phyloP scores from a whole-genome alignment of 352 stramenopile species.

The Saprolegnia parasitica region DNA sequence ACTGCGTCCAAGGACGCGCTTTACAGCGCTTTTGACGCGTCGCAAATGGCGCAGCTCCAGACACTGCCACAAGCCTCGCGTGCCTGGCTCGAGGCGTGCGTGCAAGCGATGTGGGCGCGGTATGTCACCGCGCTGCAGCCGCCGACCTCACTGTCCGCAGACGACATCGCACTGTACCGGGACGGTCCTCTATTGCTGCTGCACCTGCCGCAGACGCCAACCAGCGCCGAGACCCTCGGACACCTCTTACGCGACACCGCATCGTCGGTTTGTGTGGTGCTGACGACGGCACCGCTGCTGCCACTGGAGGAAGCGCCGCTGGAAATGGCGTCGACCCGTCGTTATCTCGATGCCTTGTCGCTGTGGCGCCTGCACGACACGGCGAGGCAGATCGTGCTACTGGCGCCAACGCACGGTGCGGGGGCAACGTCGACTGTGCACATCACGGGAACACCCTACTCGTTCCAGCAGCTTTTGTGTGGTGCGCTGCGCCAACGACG shows the following conservation, averaged over 20 bases:
- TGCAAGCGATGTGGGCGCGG: neutral
- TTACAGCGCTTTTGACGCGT: neutral
- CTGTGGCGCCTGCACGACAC: neutral
- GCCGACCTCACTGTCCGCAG: no score
- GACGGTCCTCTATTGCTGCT: neutral
- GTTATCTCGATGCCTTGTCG: no score
- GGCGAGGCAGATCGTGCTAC: neutral
- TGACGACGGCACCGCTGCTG: no score
- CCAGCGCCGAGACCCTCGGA: no score
- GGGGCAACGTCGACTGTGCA: conserved; percentile 24
- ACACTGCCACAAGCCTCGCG: no score
- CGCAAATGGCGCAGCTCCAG: neutral
- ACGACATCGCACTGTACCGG: neutral
- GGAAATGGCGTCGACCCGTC: no score
- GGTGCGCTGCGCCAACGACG: conserved; percentile 31
- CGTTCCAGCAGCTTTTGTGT: conserved; percentile 41
- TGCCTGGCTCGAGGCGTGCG: neutral
- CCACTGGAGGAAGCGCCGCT: no score
- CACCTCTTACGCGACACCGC: no score
- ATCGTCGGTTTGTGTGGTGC: no score
- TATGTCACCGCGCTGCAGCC: neutral
- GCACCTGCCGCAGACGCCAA: neutral
- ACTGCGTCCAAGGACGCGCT: neutral
- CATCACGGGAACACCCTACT: conserved; percentile 39
- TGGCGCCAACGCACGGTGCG: neutral